Conservation (phyloP, 805 yeast species). For the Spathaspora sp. region DNA sequence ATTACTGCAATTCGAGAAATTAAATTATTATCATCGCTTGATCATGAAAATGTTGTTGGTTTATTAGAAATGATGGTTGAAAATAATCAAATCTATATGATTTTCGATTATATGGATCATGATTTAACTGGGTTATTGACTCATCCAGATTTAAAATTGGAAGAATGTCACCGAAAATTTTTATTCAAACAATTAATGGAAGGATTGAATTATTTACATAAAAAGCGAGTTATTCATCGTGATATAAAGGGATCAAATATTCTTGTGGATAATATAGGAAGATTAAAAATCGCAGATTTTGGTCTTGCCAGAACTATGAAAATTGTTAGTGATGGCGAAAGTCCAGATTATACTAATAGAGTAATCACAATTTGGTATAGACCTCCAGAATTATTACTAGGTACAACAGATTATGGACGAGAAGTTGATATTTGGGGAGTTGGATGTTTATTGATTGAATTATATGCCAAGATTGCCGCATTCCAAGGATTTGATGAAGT, state of each 20-base stretch:
- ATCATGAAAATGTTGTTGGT: conserved; percentile 79
- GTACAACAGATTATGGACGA: conserved; percentile 84
- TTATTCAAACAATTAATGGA: conserved; percentile 61
- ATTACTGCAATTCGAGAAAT: conserved; percentile 93
- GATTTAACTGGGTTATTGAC: conserved; percentile 85
- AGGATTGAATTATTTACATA: conserved; percentile 69
- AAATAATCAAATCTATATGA: conserved; percentile 71
- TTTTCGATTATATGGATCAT: conserved; percentile 90
- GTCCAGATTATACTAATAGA: conserved; percentile 86
- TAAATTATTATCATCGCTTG: conserved; percentile 74
- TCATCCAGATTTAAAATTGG: conserved; percentile 63
- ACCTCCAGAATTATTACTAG: conserved; percentile 90
- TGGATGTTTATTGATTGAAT: conserved; percentile 84
- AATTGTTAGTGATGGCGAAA: conserved; percentile 43
- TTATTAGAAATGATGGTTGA: conserved; percentile 89
- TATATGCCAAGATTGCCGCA: conserved; percentile 68
- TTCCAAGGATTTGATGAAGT: conserved; percentile 91
- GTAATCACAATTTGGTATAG: conserved; percentile 97
- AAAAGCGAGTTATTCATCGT: conserved; percentile 66
- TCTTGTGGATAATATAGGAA: conserved; percentile 58
- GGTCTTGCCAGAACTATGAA: conserved; percentile 80
- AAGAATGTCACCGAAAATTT: conserved; percentile 63
- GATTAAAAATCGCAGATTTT: conserved; percentile 73
- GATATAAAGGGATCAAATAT: conserved; percentile 83
- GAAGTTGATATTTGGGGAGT: conserved; percentile 97